Evolutionary conservation across 805 yeast genomes (phyloP), one percentile per base, ranked within the genome.

Genomic region (Yamadazyma scolyti): DNA sequence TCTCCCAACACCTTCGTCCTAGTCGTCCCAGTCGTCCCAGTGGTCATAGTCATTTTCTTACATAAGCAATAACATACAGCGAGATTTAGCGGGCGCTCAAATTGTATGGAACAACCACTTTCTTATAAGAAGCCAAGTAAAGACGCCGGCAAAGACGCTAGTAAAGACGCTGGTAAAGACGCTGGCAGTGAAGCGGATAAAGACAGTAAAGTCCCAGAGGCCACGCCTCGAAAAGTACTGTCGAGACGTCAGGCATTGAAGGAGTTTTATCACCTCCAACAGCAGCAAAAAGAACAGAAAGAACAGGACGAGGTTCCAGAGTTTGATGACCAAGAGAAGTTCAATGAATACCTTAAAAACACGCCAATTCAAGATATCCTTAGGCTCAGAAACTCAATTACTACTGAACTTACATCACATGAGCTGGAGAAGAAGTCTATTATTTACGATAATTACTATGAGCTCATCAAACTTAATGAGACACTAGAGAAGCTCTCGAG

Each of bases 381-480:
- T 17, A 50, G 47, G 37, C 44, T 54, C 17, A 37, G 65, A 25
- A 61, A 60, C 39, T 27, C 46, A 10, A 60, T 75, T 6, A 64
- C 68, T 15, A 62, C 62, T 18, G 61, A 65, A 30, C 57, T 77
- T 34, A 74, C 72, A 36, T 52, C 73, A 10, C 75, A 71, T 30
- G 78, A 75, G 37, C 71, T 75, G 45, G 77, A 74, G 27, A 79
- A 79, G 40, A 82, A 82, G 44, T 74, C 82, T 17, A 79, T 82
- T 24, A 78, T 82, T 8, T 82, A 82, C 53, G 84, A 82, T 52
- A 82, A 82, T 47, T 82, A 82, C 61, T 79, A 77, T 50, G 89
- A 82, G 39, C 58, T 82, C 41, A 79, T 82, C 47, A 78, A 79
- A 45, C 71, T 82, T 36, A 79, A 77, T 44, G 74, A 77, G 27